Conservation (phyloP, 352 stramenopile genomes). For the Phytopythium mirpurense region DNA sequence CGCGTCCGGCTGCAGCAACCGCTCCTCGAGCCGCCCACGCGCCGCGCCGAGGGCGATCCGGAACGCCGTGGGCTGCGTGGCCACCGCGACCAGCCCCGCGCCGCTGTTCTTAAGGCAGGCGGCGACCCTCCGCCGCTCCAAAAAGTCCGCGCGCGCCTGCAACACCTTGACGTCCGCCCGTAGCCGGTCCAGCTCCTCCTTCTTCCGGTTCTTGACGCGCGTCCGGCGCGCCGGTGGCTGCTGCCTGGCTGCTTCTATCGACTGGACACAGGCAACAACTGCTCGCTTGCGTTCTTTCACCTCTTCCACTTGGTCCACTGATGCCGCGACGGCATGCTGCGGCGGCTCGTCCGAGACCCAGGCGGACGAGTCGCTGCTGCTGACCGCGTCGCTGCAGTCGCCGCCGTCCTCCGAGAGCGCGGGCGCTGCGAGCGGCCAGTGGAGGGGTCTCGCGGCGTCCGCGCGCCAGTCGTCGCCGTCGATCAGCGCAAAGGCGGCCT, state of each 20-base stretch:
- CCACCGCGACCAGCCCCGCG: not conserved
- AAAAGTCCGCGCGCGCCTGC: not conserved
- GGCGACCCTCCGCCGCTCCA: not conserved
- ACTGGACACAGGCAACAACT: too few species aligned
- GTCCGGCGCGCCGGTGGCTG: not conserved
- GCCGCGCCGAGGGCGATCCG: not conserved
- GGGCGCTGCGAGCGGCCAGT: not conserved
- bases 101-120: too few species aligned
- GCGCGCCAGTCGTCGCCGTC: not conserved
- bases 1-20: not conserved
- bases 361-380: not conserved
- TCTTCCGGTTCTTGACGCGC: not conserved
- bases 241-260: too few species aligned
- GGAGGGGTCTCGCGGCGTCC: not conserved
- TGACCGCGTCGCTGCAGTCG: not conserved
- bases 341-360: not conserved
- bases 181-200: conserved; percentile 1
- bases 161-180: not conserved
- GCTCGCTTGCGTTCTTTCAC: too few species aligned
- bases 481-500: conserved; percentile 6
- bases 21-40: not conserved
- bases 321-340: not conserved
- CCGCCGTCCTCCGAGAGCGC: not conserved
- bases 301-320: too few species aligned
- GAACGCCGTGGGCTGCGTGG: conserved; percentile 1